Evolutionary conservation across 805 yeast genomes (phyloP).

Genomic region (Yamadazyma scolyti): DNA sequence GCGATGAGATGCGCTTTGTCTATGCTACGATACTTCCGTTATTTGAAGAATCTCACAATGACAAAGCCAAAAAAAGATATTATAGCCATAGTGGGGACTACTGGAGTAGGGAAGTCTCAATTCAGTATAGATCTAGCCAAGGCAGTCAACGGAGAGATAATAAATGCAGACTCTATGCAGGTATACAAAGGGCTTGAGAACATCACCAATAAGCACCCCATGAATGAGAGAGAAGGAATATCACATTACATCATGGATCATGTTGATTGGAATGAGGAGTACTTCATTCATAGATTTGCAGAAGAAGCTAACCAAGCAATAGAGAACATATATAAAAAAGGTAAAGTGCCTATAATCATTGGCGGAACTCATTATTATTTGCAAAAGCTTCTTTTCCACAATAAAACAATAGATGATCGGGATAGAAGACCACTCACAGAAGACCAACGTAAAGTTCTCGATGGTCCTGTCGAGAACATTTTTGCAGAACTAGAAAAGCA

Average conservation of each 20-base stretch:
- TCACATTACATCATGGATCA: constrained; percentile 89
- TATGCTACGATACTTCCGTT: constrained; percentile 13
- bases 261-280: constrained; percentile 75
- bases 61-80: constrained; percentile 35
- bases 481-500: constrained; percentile 44
- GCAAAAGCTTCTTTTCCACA: constrained; percentile 70
- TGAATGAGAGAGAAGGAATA: constrained; percentile 67
- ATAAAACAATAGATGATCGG: constrained; percentile 52
- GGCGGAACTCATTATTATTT: constrained; percentile 97
- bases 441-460: constrained; percentile 40
- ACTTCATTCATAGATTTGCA: constrained; percentile 74
- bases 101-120: constrained; percentile 93
- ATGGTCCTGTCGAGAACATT: constrained; percentile 51
- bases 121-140: constrained; percentile 76
- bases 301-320: constrained; percentile 64
- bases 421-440: constrained; percentile 25
- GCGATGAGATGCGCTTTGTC: constrained; percentile 6
- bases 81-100: constrained; percentile 80
- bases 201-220: constrained; percentile 91
- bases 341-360: constrained; percentile 80
- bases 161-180: constrained; percentile 98
- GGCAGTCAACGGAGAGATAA: constrained; percentile 77
- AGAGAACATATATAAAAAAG: constrained; percentile 58
- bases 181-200: constrained; percentile 70
- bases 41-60: constrained; percentile 23